Evolutionary conservation across 2,329 filamentous ascomycete genomes (phyloP), one percentile per base, ranked within the genome.

Genomic region (Tolypocladium paradoxum): DNA sequence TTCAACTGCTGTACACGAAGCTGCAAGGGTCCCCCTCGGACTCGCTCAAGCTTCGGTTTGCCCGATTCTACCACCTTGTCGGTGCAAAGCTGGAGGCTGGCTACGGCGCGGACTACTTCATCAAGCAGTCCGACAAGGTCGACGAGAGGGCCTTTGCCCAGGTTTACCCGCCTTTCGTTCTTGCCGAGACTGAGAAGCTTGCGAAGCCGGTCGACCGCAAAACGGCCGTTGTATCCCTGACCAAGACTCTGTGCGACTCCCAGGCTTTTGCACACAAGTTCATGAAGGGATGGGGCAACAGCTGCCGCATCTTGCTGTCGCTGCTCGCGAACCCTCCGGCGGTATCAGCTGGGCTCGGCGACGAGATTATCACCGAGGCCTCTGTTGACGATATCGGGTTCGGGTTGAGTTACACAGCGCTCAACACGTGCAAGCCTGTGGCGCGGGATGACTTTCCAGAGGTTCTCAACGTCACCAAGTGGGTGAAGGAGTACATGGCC

Each of bases 311-410:
- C n/a, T 77, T 99, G 55, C 79, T 99, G 43, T 90, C 92, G 61
- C 78, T 97, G 16, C 78, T 99, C 8, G 86, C 92, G 65, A 95
- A 96, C 70, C 89, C 92, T 29, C 91, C 92, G 2, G 72, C 74
- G 36, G 80, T 92, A 5, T 73, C 79, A 7, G 72, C 75, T 18
- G 81, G 85, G 1, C 73, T 78, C 36, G 84, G 85, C 54, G 85
- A 89, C 58, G 90, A 95, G 60, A 73, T 88, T 50, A 85, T 95
- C 57, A 81, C 83, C 12, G 93, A 97, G 66, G 85, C 90, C 3
- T 92, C 97, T 63, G 88, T 96, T 29, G 93, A 99, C 62, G 93
- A 99, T 67, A 84, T 96, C 60, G 86, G 89, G 31, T 99, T 99
- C 64, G 93, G 93, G 29, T 84, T 96, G 58, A 92, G 90, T 9